A percentile compares a stretch with the other conserved stretches of the same genome.
These are phyloP conservation scores for Mycosarcoma mackinlayi DNA, from an alignment of 1,284 basidiomycete genomes.

Conservation along the genomic window DNA sequence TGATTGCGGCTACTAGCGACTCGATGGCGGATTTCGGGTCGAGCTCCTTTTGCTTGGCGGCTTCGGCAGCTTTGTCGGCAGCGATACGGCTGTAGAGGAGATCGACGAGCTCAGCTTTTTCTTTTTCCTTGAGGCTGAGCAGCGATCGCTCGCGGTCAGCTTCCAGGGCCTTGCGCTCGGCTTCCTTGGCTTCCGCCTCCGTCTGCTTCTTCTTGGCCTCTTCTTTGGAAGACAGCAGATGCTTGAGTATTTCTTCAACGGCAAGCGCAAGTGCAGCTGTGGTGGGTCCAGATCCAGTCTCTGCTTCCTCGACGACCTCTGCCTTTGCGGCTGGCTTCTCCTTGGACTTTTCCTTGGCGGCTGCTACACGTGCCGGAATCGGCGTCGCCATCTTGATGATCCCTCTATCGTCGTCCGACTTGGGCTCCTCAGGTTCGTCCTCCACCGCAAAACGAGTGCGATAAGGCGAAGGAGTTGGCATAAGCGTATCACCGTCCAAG, in stretches of 20 bases:
- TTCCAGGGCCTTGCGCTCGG: conserved; percentile 28
- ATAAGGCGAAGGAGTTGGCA: conserved; percentile 36
- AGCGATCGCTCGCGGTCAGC: conserved; percentile 25
- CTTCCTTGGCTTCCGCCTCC: conserved; percentile 32
- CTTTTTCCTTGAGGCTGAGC: conserved; percentile 33
- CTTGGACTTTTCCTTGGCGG: conserved; percentile 19
- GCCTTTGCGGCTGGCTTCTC: background rate
- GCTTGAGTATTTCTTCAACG: conserved; percentile 64
- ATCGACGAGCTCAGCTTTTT: conserved; percentile 52
- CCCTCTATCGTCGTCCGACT: conserved; percentile 10
- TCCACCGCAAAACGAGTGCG: conserved; percentile 29
- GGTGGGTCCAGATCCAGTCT: conserved; percentile 16
- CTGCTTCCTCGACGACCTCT: conserved; percentile 1
- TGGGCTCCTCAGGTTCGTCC: conserved; percentile 26
- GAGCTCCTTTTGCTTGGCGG: conserved; percentile 38
- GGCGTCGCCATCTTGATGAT: conserved; percentile 34
- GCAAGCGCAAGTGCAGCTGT: conserved; percentile 53
- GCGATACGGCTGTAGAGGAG: conserved; percentile 36
- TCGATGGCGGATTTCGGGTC: conserved; percentile 62
- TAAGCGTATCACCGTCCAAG: conserved; percentile 28
- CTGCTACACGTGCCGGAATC: conserved; percentile 13
- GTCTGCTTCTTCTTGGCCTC: conserved; percentile 43
- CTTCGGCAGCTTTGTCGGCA: conserved; percentile 38
- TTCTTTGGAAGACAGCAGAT: conserved; percentile 57
- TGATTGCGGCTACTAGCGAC: conserved; percentile 54